Percentiles rank a stretch among this genome's conserved stretches.
Evolutionary conservation across 2,329 filamentous ascomycete species (phyloP).

Genomic region (Emergomyces orientalis): DNA sequence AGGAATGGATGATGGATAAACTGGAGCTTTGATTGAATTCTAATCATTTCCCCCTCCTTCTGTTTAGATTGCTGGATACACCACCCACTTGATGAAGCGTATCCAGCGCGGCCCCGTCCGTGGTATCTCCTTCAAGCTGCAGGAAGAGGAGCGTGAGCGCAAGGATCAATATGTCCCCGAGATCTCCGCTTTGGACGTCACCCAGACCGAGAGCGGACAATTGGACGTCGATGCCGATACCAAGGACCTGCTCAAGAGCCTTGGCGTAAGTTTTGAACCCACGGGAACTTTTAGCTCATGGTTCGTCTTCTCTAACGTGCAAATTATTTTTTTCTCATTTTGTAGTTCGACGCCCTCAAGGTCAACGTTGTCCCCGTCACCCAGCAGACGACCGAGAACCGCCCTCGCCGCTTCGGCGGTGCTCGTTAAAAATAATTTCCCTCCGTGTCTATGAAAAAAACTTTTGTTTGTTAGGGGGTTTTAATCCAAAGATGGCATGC

Average conservation of each 20-base stretch:
- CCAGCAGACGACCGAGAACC: conserved; percentile 79
- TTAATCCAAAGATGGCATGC: conserved; percentile 7
- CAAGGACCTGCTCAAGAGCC: conserved; percentile 97
- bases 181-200: conserved; percentile 96
- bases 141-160: conserved; percentile 99
- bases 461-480: not conserved
- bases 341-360: conserved; percentile 90
- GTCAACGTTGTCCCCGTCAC: conserved; percentile 89
- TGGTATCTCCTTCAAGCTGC: conserved; percentile 99
- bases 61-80: conserved; percentile 86
- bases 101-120: conserved; percentile 98
- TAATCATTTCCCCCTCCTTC: no score
- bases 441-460: not conserved
- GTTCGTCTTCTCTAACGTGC: conserved; percentile 22
- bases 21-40: not conserved
- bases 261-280: conserved; percentile 66
- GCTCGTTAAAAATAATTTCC: conserved; percentile 9
- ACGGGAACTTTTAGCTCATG: not conserved
- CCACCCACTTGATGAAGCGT: conserved; percentile 98
- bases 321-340: conserved; percentile 11
- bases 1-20: not conserved
- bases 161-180: conserved; percentile 99
- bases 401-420: conserved; percentile 62
- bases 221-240: conserved; percentile 95
- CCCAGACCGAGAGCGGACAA: conserved; percentile 84